phyloP scores from a whole-genome alignment of 768 basidiomycete genomes.

The Auricularia sp. region DNA sequence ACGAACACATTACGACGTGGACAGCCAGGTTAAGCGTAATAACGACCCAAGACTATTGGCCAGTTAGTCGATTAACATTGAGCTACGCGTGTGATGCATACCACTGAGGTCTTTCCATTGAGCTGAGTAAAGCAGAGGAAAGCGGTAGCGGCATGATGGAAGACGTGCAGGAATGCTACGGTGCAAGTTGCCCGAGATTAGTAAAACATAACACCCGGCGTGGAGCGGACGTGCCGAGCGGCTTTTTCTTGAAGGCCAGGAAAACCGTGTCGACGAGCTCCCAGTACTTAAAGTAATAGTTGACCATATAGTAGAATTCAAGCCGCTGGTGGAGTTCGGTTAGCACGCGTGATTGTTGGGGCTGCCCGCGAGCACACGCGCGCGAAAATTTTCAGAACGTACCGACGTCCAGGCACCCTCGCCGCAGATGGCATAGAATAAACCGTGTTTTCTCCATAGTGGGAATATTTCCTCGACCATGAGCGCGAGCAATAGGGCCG shows the following conservation, averaged over 20 bases:
- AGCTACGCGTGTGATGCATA: constrained; percentile 32
- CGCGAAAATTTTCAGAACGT: constrained; percentile 22
- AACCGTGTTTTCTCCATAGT: constrained; percentile 57
- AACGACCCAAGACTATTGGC: constrained; percentile 85
- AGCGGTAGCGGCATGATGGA: constrained; percentile 98
- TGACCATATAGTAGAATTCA: constrained; percentile 97
- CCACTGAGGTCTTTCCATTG: constrained; percentile 88
- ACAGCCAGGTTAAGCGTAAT: constrained; percentile 85
- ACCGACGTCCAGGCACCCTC: constrained; percentile 79
- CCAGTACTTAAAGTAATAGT: constrained; percentile 97
- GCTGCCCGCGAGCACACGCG: no score
- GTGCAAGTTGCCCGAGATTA: neutral
- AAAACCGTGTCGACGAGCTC: constrained; percentile 96
- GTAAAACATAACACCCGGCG: neutral
- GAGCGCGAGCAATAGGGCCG: constrained; percentile 71
- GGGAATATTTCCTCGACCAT: constrained; percentile 90
- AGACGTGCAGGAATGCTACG: constrained; percentile 92
- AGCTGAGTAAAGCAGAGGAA: constrained; percentile 90
- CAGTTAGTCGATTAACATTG: constrained; percentile 2
- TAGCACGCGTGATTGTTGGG: no score
- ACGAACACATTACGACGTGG: constrained; percentile 91
- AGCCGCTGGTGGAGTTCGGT: constrained; percentile 44
- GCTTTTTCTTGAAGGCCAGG: constrained; percentile 97
- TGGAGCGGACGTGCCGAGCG: constrained; percentile 54
- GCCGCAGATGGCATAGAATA: constrained; percentile 72